These are phyloP conservation scores for Penstemon newberryi DNA, from an alignment of 257 asterid species.

Conservation along the genomic window DNA sequence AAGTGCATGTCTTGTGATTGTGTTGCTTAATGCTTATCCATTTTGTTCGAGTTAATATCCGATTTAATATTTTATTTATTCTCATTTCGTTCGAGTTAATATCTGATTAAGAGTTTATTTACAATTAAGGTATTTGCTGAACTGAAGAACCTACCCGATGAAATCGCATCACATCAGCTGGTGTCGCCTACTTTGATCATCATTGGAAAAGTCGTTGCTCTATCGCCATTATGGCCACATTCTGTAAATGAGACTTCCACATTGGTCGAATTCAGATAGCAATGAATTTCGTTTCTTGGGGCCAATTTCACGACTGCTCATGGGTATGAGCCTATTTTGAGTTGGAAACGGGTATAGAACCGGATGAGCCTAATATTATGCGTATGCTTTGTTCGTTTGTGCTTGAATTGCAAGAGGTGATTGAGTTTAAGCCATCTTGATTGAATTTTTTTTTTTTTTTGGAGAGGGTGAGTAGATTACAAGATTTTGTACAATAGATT, in stretches of 20 bases:
- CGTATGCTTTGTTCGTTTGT: constrained; percentile 3
- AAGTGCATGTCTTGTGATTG: background rate
- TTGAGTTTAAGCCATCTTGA: background rate
- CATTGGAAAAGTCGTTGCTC: constrained; percentile 80
- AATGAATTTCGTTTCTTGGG: background rate
- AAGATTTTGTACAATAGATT: constrained; percentile 4
- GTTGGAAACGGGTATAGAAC: background rate
- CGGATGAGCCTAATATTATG: constrained; percentile 2
- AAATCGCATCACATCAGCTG: constrained; percentile 52
- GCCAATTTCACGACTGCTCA: background rate
- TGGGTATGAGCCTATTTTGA: background rate
- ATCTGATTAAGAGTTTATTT: constrained; percentile 12
- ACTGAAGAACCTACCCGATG: constrained; percentile 66
- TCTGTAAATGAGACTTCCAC: constrained; percentile 35
- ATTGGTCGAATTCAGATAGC: constrained; percentile 45
- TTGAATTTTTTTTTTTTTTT: background rate
- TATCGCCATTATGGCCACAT: constrained; percentile 77
- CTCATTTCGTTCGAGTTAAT: background rate
- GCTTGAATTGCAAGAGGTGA: background rate
- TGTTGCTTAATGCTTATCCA: background rate
- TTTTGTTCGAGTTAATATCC: background rate
- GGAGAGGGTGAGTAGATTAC: constrained; percentile 13
- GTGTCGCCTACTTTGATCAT: constrained; percentile 78
- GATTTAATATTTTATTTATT: constrained; percentile 4
- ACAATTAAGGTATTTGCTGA: constrained; percentile 65